Conservation (phyloP, 2,329 filamentous ascomycete genomes). For the Ceratocystis huliohia region DNA sequence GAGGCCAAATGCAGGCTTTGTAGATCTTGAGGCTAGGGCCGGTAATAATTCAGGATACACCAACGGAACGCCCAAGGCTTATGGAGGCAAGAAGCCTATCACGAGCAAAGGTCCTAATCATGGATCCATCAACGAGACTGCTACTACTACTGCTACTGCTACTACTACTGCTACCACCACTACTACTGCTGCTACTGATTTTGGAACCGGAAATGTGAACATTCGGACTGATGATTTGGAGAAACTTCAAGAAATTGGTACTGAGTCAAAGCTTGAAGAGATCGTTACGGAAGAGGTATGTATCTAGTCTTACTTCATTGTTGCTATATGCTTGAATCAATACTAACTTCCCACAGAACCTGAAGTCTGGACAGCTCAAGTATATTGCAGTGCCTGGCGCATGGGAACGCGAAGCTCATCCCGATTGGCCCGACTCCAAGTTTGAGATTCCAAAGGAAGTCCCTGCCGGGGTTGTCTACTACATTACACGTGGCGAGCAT, state of each 20-base stretch:
- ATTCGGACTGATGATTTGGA: constrained; percentile 10
- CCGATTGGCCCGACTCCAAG: constrained; percentile 23
- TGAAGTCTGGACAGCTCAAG: constrained; percentile 19
- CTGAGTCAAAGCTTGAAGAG: constrained; percentile 8
- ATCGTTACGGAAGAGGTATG: constrained; percentile 15
- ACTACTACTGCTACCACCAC: constrained; percentile 8
- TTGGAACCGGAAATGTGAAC: constrained; percentile 16
- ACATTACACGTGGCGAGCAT: constrained; percentile 22
- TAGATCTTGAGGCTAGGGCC: constrained; percentile 18
- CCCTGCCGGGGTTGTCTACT: constrained; percentile 22
- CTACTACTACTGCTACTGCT: constrained; percentile 17
- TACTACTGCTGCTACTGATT: constrained; percentile 13
- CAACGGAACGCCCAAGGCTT: constrained; percentile 18
- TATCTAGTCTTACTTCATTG: not conserved
- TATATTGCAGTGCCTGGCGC: constrained; percentile 22
- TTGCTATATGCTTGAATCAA: not conserved
- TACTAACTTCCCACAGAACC: constrained; percentile 14
- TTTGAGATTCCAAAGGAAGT: constrained; percentile 22
- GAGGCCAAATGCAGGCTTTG: constrained; percentile 19
- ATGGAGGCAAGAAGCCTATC: constrained; percentile 20
- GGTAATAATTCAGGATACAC: constrained; percentile 13
- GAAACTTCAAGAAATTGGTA: constrained; percentile 13
- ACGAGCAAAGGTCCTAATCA: constrained; percentile 18
- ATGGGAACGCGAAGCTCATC: constrained; percentile 23
- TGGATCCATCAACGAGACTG: constrained; percentile 17